These are phyloP conservation scores for Suaeda aralocaspica DNA, from an alignment of 148 eudicot species.

Conservation along the genomic window DNA sequence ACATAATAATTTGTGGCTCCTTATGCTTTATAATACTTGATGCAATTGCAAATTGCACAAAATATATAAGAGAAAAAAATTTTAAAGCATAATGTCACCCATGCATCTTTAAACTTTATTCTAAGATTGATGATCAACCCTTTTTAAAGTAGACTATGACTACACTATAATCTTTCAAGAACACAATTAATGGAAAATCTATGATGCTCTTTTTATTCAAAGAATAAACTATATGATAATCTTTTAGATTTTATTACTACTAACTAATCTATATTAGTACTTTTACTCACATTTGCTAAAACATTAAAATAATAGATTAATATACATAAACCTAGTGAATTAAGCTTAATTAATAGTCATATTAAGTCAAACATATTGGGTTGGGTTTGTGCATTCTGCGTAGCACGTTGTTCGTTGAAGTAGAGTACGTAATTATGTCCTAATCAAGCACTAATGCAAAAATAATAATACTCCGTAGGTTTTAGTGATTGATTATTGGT, in stretches of 20 bases:
- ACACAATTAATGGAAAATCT: conserved; percentile 22
- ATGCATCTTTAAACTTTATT: conserved; percentile 33
- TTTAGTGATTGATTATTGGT: conserved; percentile 6
- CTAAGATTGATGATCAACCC: conserved; percentile 15
- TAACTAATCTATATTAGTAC: neutral
- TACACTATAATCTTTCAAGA: conserved; percentile 20
- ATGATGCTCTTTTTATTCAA: conserved; percentile 9
- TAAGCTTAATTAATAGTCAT: neutral
- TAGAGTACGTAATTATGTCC: conserved; percentile 11
- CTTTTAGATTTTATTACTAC: neutral
- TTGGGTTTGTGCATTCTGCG: conserved; percentile 13
- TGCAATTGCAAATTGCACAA: conserved; percentile 16
- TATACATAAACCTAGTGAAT: neutral
- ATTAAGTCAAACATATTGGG: conserved; percentile 3
- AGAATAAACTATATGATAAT: neutral
- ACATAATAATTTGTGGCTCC: neutral
- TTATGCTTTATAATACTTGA: neutral
- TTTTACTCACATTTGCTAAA: neutral
- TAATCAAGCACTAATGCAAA: conserved; percentile 16
- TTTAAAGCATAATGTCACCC: conserved; percentile 10
- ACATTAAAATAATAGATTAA: neutral
- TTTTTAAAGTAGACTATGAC: conserved; percentile 32
- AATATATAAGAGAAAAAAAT: neutral
- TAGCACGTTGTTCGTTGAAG: conserved; percentile 18
- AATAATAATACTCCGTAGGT: conserved; percentile 4